A percentile compares a stretch with the other conserved stretches of the same genome.
Evolutionary conservation across 306 rosid species (phyloP).

Genomic region (Psophocarpus tetragonolobus): DNA sequence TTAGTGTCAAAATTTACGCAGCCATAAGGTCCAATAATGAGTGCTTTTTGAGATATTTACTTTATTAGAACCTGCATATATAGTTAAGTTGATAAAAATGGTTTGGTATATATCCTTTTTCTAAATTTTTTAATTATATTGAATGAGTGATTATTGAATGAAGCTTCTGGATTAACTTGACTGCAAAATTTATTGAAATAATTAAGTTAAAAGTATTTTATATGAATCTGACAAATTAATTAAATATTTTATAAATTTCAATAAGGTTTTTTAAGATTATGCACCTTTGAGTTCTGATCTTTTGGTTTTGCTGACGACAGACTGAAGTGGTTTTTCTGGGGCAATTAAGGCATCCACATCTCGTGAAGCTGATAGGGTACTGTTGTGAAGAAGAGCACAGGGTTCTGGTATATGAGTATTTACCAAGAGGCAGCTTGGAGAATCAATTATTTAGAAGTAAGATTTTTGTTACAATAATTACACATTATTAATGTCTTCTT

Average conservation of each 20-base stretch:
- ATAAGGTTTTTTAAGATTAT: neutral
- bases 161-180: neutral
- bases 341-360: conserved; percentile 82
- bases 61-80: neutral
- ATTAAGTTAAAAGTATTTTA: neutral
- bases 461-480: neutral
- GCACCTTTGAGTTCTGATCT: neutral
- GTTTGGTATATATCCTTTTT: neutral
- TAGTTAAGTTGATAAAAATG: neutral
- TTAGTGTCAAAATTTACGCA: neutral
- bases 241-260: neutral
- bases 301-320: conserved; percentile 41
- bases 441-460: conserved; percentile 91
- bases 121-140: neutral
- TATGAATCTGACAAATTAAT: neutral
- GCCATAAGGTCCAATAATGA: neutral
- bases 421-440: conserved; percentile 96
- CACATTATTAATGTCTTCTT: neutral
- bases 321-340: conserved; percentile 90
- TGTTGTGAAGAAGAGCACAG: conserved; percentile 91
- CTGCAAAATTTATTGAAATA: neutral
- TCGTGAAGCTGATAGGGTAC: conserved; percentile 89
- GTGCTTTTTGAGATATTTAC: neutral
- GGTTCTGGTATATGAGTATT: conserved; percentile 73
- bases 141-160: neutral